Conservation (phyloP, 169 alveolate species). For the Fabrea salina region DNA sequence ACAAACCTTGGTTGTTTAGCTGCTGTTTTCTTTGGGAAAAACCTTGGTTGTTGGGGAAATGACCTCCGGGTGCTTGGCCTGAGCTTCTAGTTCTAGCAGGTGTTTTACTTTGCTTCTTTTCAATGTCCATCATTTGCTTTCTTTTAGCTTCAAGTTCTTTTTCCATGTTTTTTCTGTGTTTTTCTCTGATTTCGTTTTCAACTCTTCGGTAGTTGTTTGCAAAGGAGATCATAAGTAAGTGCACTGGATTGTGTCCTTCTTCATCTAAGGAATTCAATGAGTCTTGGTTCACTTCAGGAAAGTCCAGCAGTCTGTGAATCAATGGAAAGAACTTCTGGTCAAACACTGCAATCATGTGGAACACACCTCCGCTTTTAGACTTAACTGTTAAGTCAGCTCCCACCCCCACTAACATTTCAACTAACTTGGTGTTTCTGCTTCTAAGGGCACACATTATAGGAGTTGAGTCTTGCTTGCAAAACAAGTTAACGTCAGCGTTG, state of each 20-base stretch:
- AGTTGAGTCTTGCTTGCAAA: constrained; percentile 24
- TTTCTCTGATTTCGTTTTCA: not conserved
- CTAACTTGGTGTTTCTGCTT: not conserved
- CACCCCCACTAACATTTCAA: constrained; percentile 16
- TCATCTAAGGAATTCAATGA: not conserved
- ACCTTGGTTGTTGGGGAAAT: no score
- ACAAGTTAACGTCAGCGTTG: constrained; percentile 36
- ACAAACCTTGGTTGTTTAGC: no score
- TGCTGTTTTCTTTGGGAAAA: no score
- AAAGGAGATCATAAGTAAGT: not conserved
- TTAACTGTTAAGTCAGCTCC: not conserved
- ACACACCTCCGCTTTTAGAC: not conserved
- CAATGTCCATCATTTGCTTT: not conserved
- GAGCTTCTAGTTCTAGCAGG: not conserved
- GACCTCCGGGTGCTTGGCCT: not conserved
- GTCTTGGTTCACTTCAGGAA: not conserved
- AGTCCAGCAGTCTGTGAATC: not conserved
- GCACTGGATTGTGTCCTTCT: not conserved
- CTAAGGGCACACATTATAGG: not conserved
- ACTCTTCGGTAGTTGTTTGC: not conserved
- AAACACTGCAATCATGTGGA: not conserved
- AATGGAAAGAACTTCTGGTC: not conserved
- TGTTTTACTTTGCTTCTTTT: not conserved
- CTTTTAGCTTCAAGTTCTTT: not conserved
- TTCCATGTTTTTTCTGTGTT: not conserved